Percentiles rank a stretch among this genome's conserved stretches.
These are phyloP conservation scores for Exophiala bonariae DNA, from an alignment of 2,329 filamentous ascomycete species.

Conservation along the genomic window DNA sequence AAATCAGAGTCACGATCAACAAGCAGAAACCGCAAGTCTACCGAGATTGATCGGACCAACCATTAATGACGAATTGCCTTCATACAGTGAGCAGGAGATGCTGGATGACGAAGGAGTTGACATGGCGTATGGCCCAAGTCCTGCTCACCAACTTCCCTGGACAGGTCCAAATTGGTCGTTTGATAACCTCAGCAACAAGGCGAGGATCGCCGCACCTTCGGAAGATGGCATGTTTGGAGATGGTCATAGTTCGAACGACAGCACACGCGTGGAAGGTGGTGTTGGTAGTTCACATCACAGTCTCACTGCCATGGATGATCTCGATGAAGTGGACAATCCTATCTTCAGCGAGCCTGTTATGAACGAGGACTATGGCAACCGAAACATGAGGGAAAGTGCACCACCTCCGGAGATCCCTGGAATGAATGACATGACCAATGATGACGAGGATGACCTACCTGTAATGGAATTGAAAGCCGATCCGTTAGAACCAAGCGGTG, in stretches of 20 bases:
- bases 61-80: conserved; percentile 31
- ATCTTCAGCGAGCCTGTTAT: conserved; percentile 17
- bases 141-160: conserved; percentile 3
- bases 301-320: conserved; percentile 7
- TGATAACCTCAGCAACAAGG: conserved; percentile 1
- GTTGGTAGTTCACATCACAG: conserved; percentile 16
- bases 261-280: conserved; percentile 23
- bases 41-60: conserved; percentile 16
- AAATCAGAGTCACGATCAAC: conserved; percentile 34
- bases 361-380: conserved; percentile 9
- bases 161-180: conserved; percentile 14
- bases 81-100: conserved; percentile 29
- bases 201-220: conserved; percentile 13
- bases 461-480: conserved; percentile 22
- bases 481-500: conserved; percentile 4
- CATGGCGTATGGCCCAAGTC: conserved; percentile 8
- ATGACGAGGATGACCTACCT: conserved; percentile 24
- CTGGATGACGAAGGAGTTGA: conserved; percentile 15
- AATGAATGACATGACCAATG: conserved; percentile 7
- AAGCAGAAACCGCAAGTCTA: conserved; percentile 28
- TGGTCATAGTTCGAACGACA: conserved; percentile 22
- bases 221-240: conserved; percentile 23
- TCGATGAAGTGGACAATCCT: conserved; percentile 3
- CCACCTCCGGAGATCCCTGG: conserved; percentile 22
- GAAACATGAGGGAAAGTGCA: conserved; percentile 24